A percentile compares a stretch with the other conserved stretches of the same genome.
These are phyloP conservation scores for Cryptococcus floricola DNA, from an alignment of 1,284 basidiomycete genomes.

Conservation along the genomic window DNA sequence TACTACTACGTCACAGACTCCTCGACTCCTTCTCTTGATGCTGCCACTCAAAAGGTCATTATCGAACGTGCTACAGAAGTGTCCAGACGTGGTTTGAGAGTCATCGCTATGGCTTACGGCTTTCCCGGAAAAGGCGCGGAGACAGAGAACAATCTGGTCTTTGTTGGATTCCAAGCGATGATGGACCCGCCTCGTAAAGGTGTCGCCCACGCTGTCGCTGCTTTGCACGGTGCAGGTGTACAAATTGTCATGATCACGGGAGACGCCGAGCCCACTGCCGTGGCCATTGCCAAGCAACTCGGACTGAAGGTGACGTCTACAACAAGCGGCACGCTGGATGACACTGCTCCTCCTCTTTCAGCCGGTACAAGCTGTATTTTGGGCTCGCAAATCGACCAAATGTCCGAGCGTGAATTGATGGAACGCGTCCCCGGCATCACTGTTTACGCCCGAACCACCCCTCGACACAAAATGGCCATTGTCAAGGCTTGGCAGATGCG, in stretches of 20 bases:
- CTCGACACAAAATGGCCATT: constrained; percentile 95
- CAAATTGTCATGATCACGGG: constrained; percentile 99
- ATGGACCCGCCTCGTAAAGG: constrained; percentile 89
- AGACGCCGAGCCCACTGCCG: constrained; percentile 84
- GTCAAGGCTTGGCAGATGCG: constrained; percentile 85
- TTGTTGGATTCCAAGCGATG: constrained; percentile 93
- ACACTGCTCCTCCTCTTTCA: background rate
- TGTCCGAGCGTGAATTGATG: constrained; percentile 72
- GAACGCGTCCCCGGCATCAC: constrained; percentile 76
- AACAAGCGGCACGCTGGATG: constrained; percentile 5
- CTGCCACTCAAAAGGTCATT: constrained; percentile 63
- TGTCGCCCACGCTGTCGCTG: constrained; percentile 78
- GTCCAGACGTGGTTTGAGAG: constrained; percentile 72
- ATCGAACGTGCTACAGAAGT: constrained; percentile 65
- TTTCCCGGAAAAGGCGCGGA: constrained; percentile 54
- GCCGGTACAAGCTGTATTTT: constrained; percentile 61
- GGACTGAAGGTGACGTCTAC: constrained; percentile 57
- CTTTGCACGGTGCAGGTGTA: constrained; percentile 78
- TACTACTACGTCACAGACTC: constrained; percentile 83
- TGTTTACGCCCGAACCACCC: constrained; percentile 92
- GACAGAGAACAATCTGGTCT: constrained; percentile 58
- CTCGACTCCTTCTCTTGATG: constrained; percentile 72
- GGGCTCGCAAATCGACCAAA: constrained; percentile 78
- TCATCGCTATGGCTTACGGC: constrained; percentile 87
- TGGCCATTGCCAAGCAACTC: constrained; percentile 83